These are phyloP conservation scores for Cordyceps cicadae DNA, from an alignment of 2,329 filamentous ascomycete species.

Conservation along the genomic window DNA sequence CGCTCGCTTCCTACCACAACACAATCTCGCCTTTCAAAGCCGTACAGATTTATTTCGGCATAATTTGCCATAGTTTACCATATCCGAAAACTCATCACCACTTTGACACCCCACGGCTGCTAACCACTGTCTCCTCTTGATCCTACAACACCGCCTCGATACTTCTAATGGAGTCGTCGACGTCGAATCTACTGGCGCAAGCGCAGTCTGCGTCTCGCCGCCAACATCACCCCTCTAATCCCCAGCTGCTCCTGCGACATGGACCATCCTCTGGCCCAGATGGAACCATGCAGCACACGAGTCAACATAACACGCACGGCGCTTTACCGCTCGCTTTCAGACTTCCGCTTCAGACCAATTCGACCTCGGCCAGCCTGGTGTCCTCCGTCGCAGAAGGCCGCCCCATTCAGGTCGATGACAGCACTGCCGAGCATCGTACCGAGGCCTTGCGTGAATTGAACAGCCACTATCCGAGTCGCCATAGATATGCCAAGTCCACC, in stretches of 20 bases:
- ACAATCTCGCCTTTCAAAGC: background rate
- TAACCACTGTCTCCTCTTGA: background rate
- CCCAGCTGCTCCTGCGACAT: background rate
- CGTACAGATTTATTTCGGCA: background rate
- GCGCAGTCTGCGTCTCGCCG: background rate
- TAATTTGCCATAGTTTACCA: background rate
- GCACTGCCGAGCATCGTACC: conserved; percentile 48
- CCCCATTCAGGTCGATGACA: conserved; percentile 48
- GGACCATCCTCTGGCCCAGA: background rate
- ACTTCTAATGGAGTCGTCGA: conserved; percentile 1
- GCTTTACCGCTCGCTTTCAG: conserved; percentile 42
- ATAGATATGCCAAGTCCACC: conserved; percentile 48
- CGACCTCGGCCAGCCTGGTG: conserved; percentile 45
- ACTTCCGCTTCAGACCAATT: conserved; percentile 39
- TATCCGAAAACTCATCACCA: background rate
- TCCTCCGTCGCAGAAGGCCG: conserved; percentile 48
- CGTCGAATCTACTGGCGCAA: background rate
- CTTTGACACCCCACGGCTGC: background rate
- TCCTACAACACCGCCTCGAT: background rate
- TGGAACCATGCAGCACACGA: background rate
- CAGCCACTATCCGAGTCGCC: conserved; percentile 47
- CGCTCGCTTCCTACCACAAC: background rate
- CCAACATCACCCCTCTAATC: background rate
- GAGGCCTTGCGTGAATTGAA: conserved; percentile 53
- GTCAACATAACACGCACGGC: background rate